Evolutionary conservation across 768 basidiomycete species (phyloP).

Genomic region (Megacollybia marginata): DNA sequence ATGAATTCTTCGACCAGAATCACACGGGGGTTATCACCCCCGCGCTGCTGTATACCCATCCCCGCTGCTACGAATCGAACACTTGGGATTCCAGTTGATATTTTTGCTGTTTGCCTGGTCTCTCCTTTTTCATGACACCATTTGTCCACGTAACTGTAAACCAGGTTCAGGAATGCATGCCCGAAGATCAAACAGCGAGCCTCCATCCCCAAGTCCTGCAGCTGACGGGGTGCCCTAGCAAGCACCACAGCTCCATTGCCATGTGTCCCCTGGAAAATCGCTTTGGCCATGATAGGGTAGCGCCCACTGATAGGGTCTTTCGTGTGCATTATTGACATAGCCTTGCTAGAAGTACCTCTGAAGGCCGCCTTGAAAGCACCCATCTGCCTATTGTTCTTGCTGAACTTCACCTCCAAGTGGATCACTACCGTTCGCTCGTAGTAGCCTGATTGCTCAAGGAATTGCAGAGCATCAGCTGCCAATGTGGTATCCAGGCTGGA

Average conservation of each 20-base stretch:
- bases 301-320: neutral
- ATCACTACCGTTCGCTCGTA: too few relatives aligned
- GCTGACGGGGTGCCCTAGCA: too few relatives aligned
- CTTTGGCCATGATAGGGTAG: neutral
- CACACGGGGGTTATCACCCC: neutral
- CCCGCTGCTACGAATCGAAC: neutral
- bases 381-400: neutral
- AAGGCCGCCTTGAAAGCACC: neutral
- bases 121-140: neutral
- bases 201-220: too few relatives aligned
- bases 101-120: neutral
- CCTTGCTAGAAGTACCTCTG: neutral
- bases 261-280: neutral
- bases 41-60: neutral
- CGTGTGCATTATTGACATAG: neutral
- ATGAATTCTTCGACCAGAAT: neutral
- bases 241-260: neutral
- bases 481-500: too few relatives aligned
- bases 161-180: neutral
- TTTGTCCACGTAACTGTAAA: neutral
- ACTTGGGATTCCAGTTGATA: neutral
- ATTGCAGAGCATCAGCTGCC: too few relatives aligned
- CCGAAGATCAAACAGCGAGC: neutral
- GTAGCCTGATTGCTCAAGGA: too few relatives aligned
- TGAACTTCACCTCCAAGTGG: neutral